Evolutionary conservation across 2,329 filamentous ascomycete genomes (phyloP).

Genomic region (Trichoderma sp.): DNA sequence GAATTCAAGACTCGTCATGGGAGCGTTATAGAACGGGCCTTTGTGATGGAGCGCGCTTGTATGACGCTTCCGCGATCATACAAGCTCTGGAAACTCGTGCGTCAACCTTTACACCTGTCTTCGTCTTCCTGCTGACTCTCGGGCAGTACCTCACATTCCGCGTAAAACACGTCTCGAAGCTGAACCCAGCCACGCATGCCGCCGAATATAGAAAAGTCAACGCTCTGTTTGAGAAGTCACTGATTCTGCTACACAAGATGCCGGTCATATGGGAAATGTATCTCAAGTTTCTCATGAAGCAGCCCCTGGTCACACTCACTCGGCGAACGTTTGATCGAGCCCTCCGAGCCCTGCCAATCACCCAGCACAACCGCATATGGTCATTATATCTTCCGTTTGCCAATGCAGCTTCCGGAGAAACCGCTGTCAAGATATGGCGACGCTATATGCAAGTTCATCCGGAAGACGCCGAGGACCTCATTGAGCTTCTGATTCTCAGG

Average conservation of each 20-base stretch:
- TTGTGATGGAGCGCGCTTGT: constrained; percentile 87
- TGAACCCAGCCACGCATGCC: constrained; percentile 79
- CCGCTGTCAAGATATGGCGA: constrained; percentile 89
- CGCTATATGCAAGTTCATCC: constrained; percentile 97
- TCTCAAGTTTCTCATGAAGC: constrained; percentile 82
- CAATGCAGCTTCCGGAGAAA: constrained; percentile 84
- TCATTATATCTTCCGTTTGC: constrained; percentile 87
- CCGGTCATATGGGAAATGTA: constrained; percentile 98
- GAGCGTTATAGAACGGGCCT: constrained; percentile 79
- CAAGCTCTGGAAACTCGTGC: constrained; percentile 95
- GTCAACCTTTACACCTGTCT: constrained; percentile 15
- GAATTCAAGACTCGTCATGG: constrained; percentile 89
- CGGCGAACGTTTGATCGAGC: constrained; percentile 90
- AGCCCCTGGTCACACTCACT: constrained; percentile 87
- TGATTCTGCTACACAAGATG: constrained; percentile 98
- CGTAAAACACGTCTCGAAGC: constrained; percentile 74
- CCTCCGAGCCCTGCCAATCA: constrained; percentile 85
- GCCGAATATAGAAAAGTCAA: constrained; percentile 93
- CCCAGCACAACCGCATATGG: constrained; percentile 96
- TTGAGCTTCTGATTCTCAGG: constrained; percentile 81
- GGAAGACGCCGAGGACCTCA: constrained; percentile 92
- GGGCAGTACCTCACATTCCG: constrained; percentile 80
- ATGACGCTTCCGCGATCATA: constrained; percentile 88
- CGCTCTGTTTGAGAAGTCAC: constrained; percentile 85
- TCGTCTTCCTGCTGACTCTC: constrained; percentile 22